A percentile compares a stretch with the other conserved stretches of the same genome.
Conservation (phyloP, 345 rosid genomes). For the Arabis alpina region DNA sequence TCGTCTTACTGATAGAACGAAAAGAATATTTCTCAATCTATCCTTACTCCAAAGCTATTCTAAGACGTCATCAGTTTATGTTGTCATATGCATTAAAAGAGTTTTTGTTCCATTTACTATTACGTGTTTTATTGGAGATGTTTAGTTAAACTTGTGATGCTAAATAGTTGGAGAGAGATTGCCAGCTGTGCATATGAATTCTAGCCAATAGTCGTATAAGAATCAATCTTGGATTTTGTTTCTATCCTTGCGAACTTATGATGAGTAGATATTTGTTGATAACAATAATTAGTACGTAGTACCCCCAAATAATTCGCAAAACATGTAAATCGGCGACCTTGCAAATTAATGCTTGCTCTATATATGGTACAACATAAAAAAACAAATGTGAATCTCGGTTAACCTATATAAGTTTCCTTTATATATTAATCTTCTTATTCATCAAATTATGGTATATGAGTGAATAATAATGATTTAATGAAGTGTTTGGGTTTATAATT, state of each 20-base stretch:
- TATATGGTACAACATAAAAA: slow-evolving; percentile 28
- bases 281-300: slow-evolving; percentile 17
- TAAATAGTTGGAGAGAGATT: slow-evolving; percentile 18
- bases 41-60: background rate
- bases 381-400: slow-evolving; percentile 27
- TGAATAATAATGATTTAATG: background rate
- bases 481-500: slow-evolving; percentile 18
- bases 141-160: slow-evolving; percentile 34
- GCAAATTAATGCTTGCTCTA: slow-evolving; percentile 22
- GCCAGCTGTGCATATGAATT: slow-evolving; percentile 34
- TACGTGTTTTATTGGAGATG: slow-evolving; percentile 25
- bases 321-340: slow-evolving; percentile 38
- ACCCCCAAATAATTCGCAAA: slow-evolving; percentile 6
- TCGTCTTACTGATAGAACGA: too few relatives aligned
- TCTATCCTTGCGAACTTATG: slow-evolving; percentile 12
- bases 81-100: slow-evolving; percentile 20
- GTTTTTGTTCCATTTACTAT: background rate
- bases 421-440: background rate
- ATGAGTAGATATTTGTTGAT: slow-evolving; percentile 33
- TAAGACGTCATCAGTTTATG: slow-evolving; percentile 35
- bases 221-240: slow-evolving; percentile 14
- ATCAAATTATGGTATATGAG: background rate
- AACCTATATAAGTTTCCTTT: background rate
- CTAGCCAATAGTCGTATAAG: background rate
- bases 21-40: too few relatives aligned